phyloP scores from a whole-genome alignment of 768 basidiomycete genomes.

The Infundibulicybe gibba region DNA sequence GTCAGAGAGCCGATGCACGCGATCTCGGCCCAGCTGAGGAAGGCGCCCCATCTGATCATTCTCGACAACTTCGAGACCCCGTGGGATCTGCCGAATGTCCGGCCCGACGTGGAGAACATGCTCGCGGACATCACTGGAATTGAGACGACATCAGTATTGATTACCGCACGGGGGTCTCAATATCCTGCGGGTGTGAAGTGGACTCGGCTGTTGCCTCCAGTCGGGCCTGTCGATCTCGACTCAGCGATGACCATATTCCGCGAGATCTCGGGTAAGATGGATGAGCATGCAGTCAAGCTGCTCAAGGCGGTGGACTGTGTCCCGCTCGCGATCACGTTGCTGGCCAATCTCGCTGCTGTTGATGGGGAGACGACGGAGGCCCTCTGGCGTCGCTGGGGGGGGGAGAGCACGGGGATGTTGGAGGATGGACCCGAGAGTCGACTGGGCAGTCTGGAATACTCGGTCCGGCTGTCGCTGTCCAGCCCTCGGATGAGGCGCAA shows the following conservation, averaged over 20 bases:
- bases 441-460: too few relatives aligned
- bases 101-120: slow-evolving; percentile 18
- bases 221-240: slow-evolving; percentile 19
- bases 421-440: too few relatives aligned
- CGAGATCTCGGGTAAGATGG: too few relatives aligned
- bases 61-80: slow-evolving; percentile 31
- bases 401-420: slow-evolving; percentile 18
- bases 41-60: slow-evolving; percentile 15
- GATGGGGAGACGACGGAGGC: too few relatives aligned
- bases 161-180: slow-evolving; percentile 28
- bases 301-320: too few relatives aligned
- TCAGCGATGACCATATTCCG: slow-evolving; percentile 20
- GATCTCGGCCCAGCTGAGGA: slow-evolving; percentile 9
- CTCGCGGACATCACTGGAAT: slow-evolving; percentile 17
- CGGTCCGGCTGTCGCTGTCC: too few relatives aligned
- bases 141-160: slow-evolving; percentile 14
- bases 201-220: slow-evolving; percentile 17
- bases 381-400: slow-evolving; percentile 26
- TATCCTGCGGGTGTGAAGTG: slow-evolving; percentile 20
- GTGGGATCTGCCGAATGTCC: slow-evolving; percentile 21
- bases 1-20: slow-evolving; percentile 9
- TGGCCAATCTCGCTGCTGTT: slow-evolving; percentile 25
- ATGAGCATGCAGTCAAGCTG: too few relatives aligned
- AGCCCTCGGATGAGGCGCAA: too few relatives aligned
- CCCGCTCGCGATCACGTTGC: too few relatives aligned